Conservation (phyloP, 78 protist species). For the Chrysochromulina parva region DNA sequence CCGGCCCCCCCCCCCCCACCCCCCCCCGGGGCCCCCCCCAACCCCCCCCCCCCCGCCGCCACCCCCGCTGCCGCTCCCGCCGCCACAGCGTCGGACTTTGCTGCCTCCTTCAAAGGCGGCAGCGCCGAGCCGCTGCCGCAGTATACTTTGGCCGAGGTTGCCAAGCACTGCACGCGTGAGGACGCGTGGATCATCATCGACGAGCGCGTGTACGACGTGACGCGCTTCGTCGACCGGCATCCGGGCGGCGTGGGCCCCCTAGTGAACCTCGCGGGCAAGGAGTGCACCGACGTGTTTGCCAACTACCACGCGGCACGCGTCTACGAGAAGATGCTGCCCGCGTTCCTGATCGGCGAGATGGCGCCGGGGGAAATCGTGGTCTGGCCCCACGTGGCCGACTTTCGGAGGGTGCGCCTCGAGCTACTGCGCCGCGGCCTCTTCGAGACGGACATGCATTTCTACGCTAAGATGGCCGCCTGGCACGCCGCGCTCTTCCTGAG, state of each 20-base stretch:
- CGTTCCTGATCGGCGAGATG: slow-evolving; percentile 5
- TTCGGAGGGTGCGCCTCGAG: background rate
- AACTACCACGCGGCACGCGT: slow-evolving; percentile 10
- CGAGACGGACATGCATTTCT: slow-evolving; percentile 10
- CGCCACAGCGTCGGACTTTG: no score
- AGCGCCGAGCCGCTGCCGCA: no score
- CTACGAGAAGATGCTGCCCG: background rate
- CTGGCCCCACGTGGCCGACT: background rate
- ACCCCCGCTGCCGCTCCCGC: no score
- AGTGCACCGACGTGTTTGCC: slow-evolving; percentile 1
- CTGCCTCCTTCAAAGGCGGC: no score
- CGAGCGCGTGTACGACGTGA: slow-evolving; percentile 51
- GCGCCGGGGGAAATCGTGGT: background rate
- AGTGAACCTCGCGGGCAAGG: slow-evolving; percentile 6
- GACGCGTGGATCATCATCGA: slow-evolving; percentile 41
- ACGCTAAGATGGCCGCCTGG: background rate
- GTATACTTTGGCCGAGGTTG: slow-evolving; percentile 38
- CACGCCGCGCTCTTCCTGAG: background rate
- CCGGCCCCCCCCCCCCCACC: no score
- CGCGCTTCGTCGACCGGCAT: slow-evolving; percentile 33
- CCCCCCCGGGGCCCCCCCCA: no score
- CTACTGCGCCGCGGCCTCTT: slow-evolving; percentile 18
- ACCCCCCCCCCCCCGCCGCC: no score
- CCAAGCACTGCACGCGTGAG: slow-evolving; percentile 15
- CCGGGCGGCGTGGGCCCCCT: slow-evolving; percentile 46